phyloP scores from a whole-genome alignment of 345 rosid genomes.

The Brassica incana region DNA sequence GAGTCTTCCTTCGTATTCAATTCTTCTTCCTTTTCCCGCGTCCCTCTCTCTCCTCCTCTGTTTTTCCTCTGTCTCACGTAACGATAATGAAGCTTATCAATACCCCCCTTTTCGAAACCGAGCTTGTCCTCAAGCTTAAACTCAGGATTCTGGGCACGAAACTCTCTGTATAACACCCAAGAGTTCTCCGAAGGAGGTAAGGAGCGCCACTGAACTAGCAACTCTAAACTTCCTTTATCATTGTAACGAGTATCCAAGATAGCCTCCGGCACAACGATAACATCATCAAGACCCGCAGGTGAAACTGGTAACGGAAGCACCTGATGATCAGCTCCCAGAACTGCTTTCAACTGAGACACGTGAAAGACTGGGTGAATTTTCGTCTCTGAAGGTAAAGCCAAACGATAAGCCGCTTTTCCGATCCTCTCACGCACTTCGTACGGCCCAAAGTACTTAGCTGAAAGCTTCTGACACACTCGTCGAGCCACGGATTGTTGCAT shows the following conservation, averaged over 20 bases:
- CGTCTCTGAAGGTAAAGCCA: neutral
- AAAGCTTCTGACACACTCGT: neutral
- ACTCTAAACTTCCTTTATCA: neutral
- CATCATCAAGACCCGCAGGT: no score
- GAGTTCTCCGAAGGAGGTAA: neutral
- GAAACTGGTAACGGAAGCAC: no score
- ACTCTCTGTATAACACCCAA: neutral
- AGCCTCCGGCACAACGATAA: no score
- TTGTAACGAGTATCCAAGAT: neutral
- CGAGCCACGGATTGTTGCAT: neutral
- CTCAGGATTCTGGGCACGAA: neutral
- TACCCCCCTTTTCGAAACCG: no score
- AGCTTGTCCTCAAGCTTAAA: neutral
- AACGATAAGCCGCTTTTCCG: neutral
- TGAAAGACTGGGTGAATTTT: neutral
- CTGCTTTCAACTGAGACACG: neutral
- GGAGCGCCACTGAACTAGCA: neutral
- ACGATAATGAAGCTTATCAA: no score
- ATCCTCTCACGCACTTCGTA: neutral
- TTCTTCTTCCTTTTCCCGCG: no score
- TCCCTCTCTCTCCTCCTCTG: no score
- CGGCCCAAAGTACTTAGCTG: neutral
- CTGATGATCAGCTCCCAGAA: neutral
- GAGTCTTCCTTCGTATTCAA: no score
- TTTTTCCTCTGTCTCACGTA: no score